Base-by-base conservation (phyloP, 2,329 filamentous ascomycete genomes). In the Trichoderma pleuroti region DNA sequence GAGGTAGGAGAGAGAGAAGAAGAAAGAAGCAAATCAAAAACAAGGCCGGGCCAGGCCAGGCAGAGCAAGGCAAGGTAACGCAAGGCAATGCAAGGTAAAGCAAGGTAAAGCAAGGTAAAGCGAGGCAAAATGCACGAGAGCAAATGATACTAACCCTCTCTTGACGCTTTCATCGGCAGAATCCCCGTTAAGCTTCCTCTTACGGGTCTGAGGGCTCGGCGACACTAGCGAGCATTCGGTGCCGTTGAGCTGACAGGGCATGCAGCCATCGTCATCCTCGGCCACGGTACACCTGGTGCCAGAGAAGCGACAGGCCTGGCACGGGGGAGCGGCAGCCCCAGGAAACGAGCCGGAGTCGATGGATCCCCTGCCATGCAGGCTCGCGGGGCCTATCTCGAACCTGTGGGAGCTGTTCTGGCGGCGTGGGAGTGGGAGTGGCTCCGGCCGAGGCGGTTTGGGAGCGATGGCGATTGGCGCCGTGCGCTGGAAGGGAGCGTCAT, bases 221-320 rank as follows among this genome's bases (percentile, higher is more conserved):
- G 91, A 89, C 64, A 90, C 86, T 78, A 94, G 90, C 56, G 93
- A 94, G 81, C 93, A 96, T 75, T 93, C 90, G 78, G 92, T 88
- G 76, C 90, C 91, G 81, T 91, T 90, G 79, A 91, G 90, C 78
- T 93, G 91, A 81, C 93, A 97, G 73, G 93, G 86, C 73, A 93
- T 87, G 81, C 93, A 96, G 74, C 86, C 84, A 75, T 92, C 89
- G 74, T 91, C 91, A 79, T 95, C 92, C 78, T 93, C 91, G 74
- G 82, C 83, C 78, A 92, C 87, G 73, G 93, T 90, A 82, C 93
- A 96, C 81, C 91, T 91, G 76, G 88, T 89, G 79, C 92, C 92
- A 74, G 91, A 88, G 80, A 87, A 86, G 73, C 90, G 86, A 80
- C 93, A 96, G 72, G 91, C 88, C 82, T 93, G 91, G 81, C 92